Base-by-base conservation (phyloP, 208 protist genomes). In the Jaenimonas drosophilae region DNA sequence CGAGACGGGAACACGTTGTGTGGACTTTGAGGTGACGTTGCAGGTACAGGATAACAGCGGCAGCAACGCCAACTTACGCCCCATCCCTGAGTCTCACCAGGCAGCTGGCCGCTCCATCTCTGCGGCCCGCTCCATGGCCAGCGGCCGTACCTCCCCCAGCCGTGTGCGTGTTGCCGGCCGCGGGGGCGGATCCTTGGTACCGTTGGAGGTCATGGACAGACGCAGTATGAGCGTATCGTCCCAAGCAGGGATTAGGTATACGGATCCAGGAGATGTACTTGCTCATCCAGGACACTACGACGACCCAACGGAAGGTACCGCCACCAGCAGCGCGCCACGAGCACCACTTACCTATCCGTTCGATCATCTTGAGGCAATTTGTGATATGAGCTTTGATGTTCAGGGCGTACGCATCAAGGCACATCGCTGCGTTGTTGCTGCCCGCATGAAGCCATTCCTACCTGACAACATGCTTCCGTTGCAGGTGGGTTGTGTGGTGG, bases 381-480 rank as follows among this genome's bases (percentile, higher is more conserved):
- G 71, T 39, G 85, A 93, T 62, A 93, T 93, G 80, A 80, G 45
- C 25, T 93, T 93, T 62, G 80, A 89, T 21, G 71, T 90, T n/a
- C 74, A 84, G 30, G 85, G 85, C 11, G 74, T 76, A 7, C 67
- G 74, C 4, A 58, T 90, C 14, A 82, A 80, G 56, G 80, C 85
- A 9, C 85, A 94, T 60, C 77, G 81, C n/a, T 94, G 85, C 42
- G 70, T 94, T n/a, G 68, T 94, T 46, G 80, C 64, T 9, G 76
- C 77, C 4, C 80, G 85, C 20, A 89, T 88, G 78, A 62, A 64
- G 28, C 67, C 81, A 20, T 45, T 94, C 33, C 57, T 94, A 29
- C 80, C 80, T 20, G 70, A 83, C 31, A 41, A 63, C 49, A 81
- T 87, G 75, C 47, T 90, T 21, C 78, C 85, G 24, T 54, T 94